A percentile compares a stretch with the other conserved stretches of the same genome.
These are phyloP conservation scores for Russula olivacea DNA, from an alignment of 768 basidiomycete genomes.

Conservation along the genomic window DNA sequence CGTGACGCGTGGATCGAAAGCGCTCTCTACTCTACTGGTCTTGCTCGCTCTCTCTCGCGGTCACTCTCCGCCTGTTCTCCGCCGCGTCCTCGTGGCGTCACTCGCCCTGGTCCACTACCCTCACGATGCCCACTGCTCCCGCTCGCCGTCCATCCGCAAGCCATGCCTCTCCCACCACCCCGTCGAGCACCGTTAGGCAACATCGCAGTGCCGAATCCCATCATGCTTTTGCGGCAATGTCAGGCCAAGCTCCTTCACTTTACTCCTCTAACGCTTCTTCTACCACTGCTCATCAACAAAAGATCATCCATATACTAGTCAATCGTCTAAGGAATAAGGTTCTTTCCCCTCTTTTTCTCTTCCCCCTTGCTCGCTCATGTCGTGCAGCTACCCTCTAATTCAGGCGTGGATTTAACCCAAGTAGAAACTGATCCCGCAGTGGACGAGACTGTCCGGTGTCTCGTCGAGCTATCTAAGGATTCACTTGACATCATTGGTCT, in stretches of 20 bases:
- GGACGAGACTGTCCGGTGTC: conserved; percentile 67
- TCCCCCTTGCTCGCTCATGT: conserved; percentile 10
- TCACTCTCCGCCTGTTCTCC: not conserved
- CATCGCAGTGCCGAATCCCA: conserved; percentile 60
- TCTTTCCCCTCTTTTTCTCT: conserved; percentile 18
- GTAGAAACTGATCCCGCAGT: conserved; percentile 74
- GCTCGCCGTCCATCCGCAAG: conserved; percentile 58
- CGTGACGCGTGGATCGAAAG: conserved; percentile 12
- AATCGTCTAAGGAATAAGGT: conserved; percentile 80
- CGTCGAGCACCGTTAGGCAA: conserved; percentile 40
- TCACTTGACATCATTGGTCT: conserved; percentile 76
- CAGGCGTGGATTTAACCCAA: conserved; percentile 64
- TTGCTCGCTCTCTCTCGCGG: not conserved
- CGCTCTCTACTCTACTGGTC: not conserved
- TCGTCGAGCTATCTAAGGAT: conserved; percentile 73
- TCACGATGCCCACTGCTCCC: conserved; percentile 34
- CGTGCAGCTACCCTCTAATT: conserved; percentile 74
- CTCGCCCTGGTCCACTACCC: not conserved
- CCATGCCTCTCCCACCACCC: conserved; percentile 30
- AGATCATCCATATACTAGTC: conserved; percentile 74
- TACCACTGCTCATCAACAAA: conserved; percentile 62
- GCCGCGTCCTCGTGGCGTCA: conserved; percentile 3
- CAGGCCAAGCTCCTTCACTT: conserved; percentile 28
- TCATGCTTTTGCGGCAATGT: conserved; percentile 22
- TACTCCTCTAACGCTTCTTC: conserved; percentile 32